Evolutionary conservation across 2,329 filamentous ascomycete species (phyloP).

Genomic region (Hypoxylon sp.): DNA sequence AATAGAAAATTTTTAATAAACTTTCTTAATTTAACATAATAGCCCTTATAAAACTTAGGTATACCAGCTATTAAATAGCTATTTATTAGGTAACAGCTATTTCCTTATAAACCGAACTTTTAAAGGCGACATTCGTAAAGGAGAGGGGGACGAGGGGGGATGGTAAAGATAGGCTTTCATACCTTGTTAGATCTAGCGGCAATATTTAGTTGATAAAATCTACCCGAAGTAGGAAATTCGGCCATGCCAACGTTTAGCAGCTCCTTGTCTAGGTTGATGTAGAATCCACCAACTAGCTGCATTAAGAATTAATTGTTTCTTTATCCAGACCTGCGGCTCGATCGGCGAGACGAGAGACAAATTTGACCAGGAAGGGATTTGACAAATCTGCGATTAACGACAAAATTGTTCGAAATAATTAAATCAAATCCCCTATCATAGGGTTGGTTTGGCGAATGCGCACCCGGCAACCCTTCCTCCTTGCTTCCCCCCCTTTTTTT

Average conservation of each 20-base stretch:
- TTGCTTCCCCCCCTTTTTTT: background rate
- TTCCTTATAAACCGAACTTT: too few species aligned
- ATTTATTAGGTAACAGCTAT: too few species aligned
- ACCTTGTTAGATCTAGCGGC: constrained; percentile 24
- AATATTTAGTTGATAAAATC: background rate
- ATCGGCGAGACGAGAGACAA: background rate
- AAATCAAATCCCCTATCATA: background rate
- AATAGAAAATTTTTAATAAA: too few species aligned
- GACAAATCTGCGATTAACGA: background rate
- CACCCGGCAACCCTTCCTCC: too few species aligned
- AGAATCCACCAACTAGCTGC: background rate
- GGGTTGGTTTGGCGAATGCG: background rate
- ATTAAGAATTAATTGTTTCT: background rate
- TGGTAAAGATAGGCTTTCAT: constrained; percentile 28
- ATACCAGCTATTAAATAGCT: too few species aligned
- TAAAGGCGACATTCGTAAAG: too few species aligned
- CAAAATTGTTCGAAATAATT: background rate
- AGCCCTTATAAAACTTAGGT: too few species aligned
- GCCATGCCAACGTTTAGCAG: background rate
- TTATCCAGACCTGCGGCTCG: background rate
- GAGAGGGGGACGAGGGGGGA: too few species aligned
- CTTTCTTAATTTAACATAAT: too few species aligned
- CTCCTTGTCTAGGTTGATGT: background rate
- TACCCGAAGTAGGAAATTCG: background rate
- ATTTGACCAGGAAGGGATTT: background rate